Base-by-base conservation (phyloP, 2,329 filamentous ascomycete species). In the Lachnellula occidentalis region DNA sequence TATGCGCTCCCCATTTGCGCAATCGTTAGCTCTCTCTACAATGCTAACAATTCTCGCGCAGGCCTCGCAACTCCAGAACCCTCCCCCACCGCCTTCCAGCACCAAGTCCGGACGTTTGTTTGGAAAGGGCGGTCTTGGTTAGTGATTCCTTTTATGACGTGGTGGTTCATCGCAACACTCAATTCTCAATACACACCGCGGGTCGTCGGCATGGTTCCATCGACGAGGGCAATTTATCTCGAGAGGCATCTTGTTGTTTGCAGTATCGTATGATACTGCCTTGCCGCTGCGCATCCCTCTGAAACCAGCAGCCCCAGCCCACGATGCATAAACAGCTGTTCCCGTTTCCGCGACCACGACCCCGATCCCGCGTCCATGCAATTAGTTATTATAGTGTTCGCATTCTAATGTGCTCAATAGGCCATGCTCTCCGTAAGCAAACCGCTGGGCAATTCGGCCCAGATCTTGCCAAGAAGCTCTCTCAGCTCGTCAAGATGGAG, bases 401-500 rank as follows among this genome's bases (percentile, higher is more conserved):
- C 49, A 41, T 81, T 80, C 81, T 58, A 82, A 91, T 70, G 6
- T 14, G 43, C 37, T 46, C 19, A 31, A 69, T 86, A 87, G 69
- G 81, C 86, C 83, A 86, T 83, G 82, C 81, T 57, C 83, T 92
- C 71, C 86, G 88, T 66, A 81, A 84, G 67, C 87, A 86, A 66
- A 80, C 88, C 43, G 87, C 88, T 60, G 88, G 88, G 63, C 86
- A 87, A 65, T 91, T 90, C 62, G 82, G 83, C 60, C 82, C 67
- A 48, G 94, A 99, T 68, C 85, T 99, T 56, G 88, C 94, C 56
- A 96, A 96, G 82, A 99, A 99, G 82, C 86, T 99, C 59, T 90
- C 92, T 41, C 90, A 95, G 77, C 83, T 99, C 51, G 94, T 99
- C 61, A 99, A 99, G 83, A 99, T 99, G 94, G 94, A 99, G 78